Percentiles rank a stretch among this genome's conserved stretches.
Evolutionary conservation across 2,329 filamentous ascomycete species (phyloP).

Genomic region (Metarhizium humberi): DNA sequence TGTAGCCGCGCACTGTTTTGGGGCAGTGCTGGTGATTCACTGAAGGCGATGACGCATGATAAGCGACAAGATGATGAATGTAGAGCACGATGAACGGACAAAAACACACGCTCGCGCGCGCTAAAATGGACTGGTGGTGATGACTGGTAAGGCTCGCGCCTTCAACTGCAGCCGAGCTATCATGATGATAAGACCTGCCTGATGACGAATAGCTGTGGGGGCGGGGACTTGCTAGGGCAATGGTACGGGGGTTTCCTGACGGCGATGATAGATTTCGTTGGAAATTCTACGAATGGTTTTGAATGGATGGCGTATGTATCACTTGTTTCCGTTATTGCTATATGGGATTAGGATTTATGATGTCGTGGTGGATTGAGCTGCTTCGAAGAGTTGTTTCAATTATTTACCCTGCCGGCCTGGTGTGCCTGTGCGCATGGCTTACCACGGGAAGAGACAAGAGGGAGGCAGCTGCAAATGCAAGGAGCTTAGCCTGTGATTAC

Average conservation of each 20-base stretch:
- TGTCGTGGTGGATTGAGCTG: neutral
- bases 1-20: neutral
- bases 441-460: too few species aligned
- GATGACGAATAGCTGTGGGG: neutral
- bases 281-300: conserved; percentile 1
- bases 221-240: neutral
- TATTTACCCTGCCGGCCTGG: neutral
- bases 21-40: neutral
- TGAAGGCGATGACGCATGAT: neutral
- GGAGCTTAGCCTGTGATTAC: too few species aligned
- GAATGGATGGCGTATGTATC: conserved; percentile 5
- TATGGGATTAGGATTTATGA: neutral
- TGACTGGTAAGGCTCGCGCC: neutral
- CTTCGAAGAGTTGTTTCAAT: neutral
- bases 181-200: neutral
- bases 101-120: neutral
- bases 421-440: neutral
- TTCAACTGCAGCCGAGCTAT: neutral
- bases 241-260: neutral
- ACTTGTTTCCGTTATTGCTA: neutral
- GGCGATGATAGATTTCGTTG: neutral
- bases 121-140: neutral
- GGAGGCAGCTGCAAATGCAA: too few species aligned
- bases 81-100: neutral
- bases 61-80: neutral